phyloP scores from a whole-genome alignment of 371 early-diverging fungal genomes.

The Batrachochytrium dendrobatidis region DNA sequence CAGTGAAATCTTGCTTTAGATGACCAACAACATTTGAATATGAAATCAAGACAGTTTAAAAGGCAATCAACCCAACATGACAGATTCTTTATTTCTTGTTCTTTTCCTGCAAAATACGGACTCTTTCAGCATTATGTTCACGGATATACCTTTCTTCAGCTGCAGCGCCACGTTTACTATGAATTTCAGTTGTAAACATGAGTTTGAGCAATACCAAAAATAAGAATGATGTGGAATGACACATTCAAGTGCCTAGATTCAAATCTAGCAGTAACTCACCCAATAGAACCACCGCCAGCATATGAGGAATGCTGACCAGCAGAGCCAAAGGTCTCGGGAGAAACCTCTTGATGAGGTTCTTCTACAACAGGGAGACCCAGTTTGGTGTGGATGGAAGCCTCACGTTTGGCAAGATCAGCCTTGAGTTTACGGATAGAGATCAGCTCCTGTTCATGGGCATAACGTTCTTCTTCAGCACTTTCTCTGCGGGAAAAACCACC shows the following conservation, averaged over 20 bases:
- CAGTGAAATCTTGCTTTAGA: too few species aligned
- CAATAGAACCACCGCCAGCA: conserved; percentile 1
- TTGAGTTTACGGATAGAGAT: neutral
- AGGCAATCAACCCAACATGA: too few species aligned
- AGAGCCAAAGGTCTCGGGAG: neutral
- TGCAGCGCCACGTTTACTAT: neutral
- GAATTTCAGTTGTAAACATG: too few species aligned
- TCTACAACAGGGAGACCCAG: neutral
- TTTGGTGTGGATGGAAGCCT: neutral
- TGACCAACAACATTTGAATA: too few species aligned
- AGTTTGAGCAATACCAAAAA: neutral
- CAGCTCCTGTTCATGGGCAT: conserved; percentile 3
- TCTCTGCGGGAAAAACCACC: neutral
- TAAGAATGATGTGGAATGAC: neutral
- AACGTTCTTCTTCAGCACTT: neutral
- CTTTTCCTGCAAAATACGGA: neutral
- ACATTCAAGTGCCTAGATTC: neutral
- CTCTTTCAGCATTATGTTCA: neutral
- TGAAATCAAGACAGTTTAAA: too few species aligned
- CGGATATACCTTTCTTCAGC: neutral
- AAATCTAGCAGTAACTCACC: neutral
- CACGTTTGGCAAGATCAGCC: neutral
- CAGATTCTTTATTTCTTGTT: too few species aligned
- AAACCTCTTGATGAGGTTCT: neutral
- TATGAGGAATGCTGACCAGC: neutral